Conservation (phyloP, 768 basidiomycete genomes). For the Goffeauzyma gilvescens region DNA sequence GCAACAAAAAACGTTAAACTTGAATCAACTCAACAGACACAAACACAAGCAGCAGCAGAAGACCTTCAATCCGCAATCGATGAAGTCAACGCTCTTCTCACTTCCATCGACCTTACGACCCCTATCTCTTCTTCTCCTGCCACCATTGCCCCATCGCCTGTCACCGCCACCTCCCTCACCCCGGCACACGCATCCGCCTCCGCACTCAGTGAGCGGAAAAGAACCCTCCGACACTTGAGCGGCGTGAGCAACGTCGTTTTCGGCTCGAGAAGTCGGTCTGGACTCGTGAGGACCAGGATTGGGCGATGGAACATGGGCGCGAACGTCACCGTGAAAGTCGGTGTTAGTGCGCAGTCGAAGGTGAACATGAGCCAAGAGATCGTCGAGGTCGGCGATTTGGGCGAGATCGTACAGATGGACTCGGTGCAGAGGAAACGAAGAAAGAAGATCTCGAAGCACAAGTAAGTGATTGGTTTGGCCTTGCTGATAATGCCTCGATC, state of each 20-base stretch:
- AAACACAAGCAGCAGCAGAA: not conserved
- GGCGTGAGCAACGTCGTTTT: no score
- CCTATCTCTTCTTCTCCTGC: no score
- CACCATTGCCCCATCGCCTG: no score
- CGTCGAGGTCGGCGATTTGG: constrained; percentile 22
- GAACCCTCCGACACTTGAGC: no score
- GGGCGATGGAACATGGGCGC: constrained; percentile 4
- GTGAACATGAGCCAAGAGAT: not conserved
- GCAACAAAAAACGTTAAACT: no score
- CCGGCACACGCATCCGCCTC: no score
- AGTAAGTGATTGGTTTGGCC: constrained; percentile 44
- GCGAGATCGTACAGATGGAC: constrained; percentile 36
- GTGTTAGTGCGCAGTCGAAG: constrained; percentile 1
- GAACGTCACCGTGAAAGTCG: not conserved
- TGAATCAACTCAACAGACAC: no score
- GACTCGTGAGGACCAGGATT: not conserved
- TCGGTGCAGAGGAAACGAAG: constrained; percentile 32
- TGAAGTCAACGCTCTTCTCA: not conserved
- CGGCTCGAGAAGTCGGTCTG: no score
- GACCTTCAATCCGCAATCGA: constrained; percentile 12
- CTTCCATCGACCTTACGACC: no score
- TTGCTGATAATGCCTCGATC: no score
- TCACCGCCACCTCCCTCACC: no score
- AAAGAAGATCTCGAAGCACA: constrained; percentile 94
- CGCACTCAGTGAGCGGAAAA: no score